phyloP scores from a whole-genome alignment of 2,329 filamentous ascomycete species.

The Aspergillus udagawae region DNA sequence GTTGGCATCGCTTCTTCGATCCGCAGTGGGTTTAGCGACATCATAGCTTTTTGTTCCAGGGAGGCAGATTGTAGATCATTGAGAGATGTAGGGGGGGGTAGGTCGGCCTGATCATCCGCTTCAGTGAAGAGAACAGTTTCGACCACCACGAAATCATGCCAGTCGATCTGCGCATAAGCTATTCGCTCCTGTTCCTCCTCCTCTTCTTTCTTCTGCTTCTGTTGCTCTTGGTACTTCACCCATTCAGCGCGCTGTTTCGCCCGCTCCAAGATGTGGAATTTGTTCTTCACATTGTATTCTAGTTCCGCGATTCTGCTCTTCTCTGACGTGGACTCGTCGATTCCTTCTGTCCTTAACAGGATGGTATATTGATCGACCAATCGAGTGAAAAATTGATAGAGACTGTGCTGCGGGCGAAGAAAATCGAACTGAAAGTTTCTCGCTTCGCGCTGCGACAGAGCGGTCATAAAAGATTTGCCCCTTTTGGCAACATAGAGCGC shows the following conservation, averaged over 20 bases:
- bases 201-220: conserved; percentile 86
- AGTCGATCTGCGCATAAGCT: conserved; percentile 83
- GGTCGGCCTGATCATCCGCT: conserved; percentile 75
- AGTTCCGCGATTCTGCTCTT: conserved; percentile 69
- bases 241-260: conserved; percentile 86
- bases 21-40: conserved; percentile 75
- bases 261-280: conserved; percentile 72
- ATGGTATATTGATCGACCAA: conserved; percentile 91
- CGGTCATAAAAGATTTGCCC: conserved; percentile 86
- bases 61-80: conserved; percentile 92
- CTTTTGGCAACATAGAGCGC: conserved; percentile 91
- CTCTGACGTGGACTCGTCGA: conserved; percentile 67
- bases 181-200: conserved; percentile 76
- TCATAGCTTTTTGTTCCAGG: conserved; percentile 88
- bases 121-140: conserved; percentile 93
- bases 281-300: conserved; percentile 70
- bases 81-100: conserved; percentile 83
- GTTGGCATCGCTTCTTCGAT: conserved; percentile 95
- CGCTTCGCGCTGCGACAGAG: conserved; percentile 80
- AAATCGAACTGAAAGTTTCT: conserved; percentile 96
- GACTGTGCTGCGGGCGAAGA: conserved; percentile 86
- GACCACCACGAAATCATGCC: conserved; percentile 95
- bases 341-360: conserved; percentile 64
- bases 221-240: conserved; percentile 74
- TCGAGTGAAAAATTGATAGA: conserved; percentile 92